Conservation (phyloP, 2,329 filamentous ascomycete genomes). For the Stagonosporopsis chrysanthemi region DNA sequence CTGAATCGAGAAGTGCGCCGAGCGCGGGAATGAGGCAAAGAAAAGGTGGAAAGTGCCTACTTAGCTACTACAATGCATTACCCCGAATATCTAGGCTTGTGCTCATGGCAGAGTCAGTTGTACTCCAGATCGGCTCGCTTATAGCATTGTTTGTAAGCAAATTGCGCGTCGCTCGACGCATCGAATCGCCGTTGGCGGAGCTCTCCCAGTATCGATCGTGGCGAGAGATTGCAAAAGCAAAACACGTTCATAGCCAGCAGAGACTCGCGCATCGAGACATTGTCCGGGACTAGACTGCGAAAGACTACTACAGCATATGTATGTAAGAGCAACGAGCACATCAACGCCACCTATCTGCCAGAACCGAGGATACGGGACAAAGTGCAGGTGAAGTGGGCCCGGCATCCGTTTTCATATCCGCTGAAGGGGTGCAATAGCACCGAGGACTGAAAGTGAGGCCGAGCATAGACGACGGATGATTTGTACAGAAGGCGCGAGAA, state of each 20-base stretch:
- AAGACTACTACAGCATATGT: background rate
- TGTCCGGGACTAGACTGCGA: background rate
- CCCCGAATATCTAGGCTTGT: background rate
- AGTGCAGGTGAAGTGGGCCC: conserved; percentile 1
- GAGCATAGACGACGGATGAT: conserved; percentile 7
- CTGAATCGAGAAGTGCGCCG: background rate
- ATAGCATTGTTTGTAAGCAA: background rate
- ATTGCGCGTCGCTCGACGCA: background rate
- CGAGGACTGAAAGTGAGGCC: conserved; percentile 11
- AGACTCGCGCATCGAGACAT: background rate
- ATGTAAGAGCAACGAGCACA: background rate
- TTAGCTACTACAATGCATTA: background rate
- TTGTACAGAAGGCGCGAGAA: background rate
- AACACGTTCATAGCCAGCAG: background rate
- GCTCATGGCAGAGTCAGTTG: background rate
- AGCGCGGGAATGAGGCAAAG: background rate
- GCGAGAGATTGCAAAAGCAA: conserved; percentile 7
- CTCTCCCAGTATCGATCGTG: background rate
- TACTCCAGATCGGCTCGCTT: background rate
- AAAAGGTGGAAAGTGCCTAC: background rate
- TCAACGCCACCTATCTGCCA: conserved; percentile 6
- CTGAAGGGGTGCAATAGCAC: conserved; percentile 5
- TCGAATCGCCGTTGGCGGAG: conserved; percentile 4
- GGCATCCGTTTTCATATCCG: conserved; percentile 1
- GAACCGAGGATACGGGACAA: conserved; percentile 2